phyloP scores from a whole-genome alignment of 768 basidiomycete species.

The Suillus occidentalis region DNA sequence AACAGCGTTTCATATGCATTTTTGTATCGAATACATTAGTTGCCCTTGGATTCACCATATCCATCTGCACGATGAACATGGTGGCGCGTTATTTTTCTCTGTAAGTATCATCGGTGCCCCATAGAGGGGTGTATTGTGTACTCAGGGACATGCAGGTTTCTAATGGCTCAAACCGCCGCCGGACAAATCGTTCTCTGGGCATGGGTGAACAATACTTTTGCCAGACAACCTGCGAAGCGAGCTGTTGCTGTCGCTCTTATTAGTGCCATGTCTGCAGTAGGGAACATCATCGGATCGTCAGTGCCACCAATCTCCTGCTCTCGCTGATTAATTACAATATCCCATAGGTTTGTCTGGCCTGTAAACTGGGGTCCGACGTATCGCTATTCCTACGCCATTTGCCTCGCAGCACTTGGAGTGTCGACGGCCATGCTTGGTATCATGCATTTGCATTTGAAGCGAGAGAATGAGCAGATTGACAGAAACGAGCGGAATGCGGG shows the following conservation, averaged over 20 bases:
- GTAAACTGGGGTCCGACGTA: conserved; percentile 66
- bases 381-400: conserved; percentile 65
- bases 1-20: conserved; percentile 72
- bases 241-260: conserved; percentile 80
- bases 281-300: conserved; percentile 78
- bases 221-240: conserved; percentile 81
- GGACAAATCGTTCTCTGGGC: conserved; percentile 58
- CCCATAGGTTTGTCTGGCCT: conserved; percentile 59
- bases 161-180: conserved; percentile 69
- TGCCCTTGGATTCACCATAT: conserved; percentile 62
- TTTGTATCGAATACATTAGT: conserved; percentile 50
- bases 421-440: conserved; percentile 47
- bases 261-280: conserved; percentile 75
- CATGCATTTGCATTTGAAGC: conserved; percentile 42
- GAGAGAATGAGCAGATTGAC: conserved; percentile 39
- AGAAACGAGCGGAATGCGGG: conserved; percentile 28
- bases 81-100: conserved; percentile 61
- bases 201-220: conserved; percentile 54
- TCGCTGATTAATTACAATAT: not conserved
- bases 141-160: conserved; percentile 44
- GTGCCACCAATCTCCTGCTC: conserved; percentile 26
- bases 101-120: conserved; percentile 32
- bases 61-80: conserved; percentile 59
- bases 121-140: not conserved
- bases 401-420: conserved; percentile 53